Percentiles rank a stretch among this genome's conserved stretches.
These are phyloP conservation scores for Aspergillus transmontanensis DNA, from an alignment of 2,329 filamentous ascomycete species.

Conservation along the genomic window DNA sequence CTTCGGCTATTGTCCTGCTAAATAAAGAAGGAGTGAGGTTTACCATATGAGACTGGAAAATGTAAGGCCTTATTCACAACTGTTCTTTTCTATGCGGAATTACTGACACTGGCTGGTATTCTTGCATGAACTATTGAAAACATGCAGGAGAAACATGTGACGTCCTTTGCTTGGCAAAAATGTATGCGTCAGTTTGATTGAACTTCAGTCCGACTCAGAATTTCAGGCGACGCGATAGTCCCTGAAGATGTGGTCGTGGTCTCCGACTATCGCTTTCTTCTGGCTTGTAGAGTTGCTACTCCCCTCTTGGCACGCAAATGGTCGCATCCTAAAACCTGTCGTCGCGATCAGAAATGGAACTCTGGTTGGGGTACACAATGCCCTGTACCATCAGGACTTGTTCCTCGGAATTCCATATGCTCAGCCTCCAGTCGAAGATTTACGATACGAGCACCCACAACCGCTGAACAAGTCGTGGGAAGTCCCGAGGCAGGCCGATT, in stretches of 20 bases:
- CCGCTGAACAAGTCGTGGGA: constrained; percentile 15
- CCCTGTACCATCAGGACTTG: constrained; percentile 19
- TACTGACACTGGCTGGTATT: not conserved
- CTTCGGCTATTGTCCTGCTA: no score
- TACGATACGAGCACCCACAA: constrained; percentile 11
- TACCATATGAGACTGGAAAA: no score
- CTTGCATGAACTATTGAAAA: not conserved
- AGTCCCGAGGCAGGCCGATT: constrained; percentile 6
- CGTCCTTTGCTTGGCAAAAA: not conserved
- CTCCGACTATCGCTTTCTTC: not conserved
- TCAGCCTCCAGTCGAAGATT: constrained; percentile 14
- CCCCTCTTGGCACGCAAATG: not conserved
- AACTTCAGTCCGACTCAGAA: not conserved
- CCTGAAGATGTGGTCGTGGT: not conserved
- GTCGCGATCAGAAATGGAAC: constrained; percentile 15
- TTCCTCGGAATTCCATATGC: constrained; percentile 24
- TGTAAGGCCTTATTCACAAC: no score
- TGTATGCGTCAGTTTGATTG: not conserved
- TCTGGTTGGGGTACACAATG: constrained; percentile 11
- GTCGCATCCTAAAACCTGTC: not conserved
- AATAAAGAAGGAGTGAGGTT: no score
- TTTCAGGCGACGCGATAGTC: not conserved
- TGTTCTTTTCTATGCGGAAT: no score
- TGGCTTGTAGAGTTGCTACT: not conserved
- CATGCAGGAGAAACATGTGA: not conserved